A percentile compares a stretch with the other conserved stretches of the same genome.
phyloP scores from a whole-genome alignment of 192 early-diverging fungal genomes.

The Dissophora ornata region DNA sequence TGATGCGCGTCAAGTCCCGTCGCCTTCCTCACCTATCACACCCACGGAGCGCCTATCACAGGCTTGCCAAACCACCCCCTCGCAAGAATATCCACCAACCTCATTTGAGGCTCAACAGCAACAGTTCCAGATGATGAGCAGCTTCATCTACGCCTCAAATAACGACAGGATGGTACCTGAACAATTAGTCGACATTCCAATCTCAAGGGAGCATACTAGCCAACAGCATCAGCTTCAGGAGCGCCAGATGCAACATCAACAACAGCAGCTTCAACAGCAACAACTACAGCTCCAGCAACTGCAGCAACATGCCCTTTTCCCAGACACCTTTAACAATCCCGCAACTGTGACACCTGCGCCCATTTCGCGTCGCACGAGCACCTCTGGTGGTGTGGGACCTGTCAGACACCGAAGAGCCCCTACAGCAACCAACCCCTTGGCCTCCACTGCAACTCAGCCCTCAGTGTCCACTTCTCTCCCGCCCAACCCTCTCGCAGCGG shows the following conservation, averaged over 20 bases:
- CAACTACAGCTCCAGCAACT: constrained; percentile 51
- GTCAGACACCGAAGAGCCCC: constrained; percentile 43
- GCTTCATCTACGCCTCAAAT: constrained; percentile 37
- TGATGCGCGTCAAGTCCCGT: constrained; percentile 45
- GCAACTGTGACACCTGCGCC: constrained; percentile 9
- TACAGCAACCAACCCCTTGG: constrained; percentile 22
- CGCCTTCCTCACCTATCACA: constrained; percentile 40
- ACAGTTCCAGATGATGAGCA: constrained; percentile 48
- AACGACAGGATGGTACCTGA: constrained; percentile 47
- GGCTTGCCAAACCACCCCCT: constrained; percentile 32
- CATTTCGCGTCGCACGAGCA: constrained; percentile 29
- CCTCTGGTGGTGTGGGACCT: constrained; percentile 48
- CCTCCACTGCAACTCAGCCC: constrained; percentile 9
- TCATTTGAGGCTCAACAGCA: constrained; percentile 27
- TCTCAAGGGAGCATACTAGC: no score
- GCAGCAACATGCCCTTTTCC: constrained; percentile 46
- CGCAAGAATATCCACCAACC: constrained; percentile 22
- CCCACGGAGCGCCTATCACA: constrained; percentile 28
- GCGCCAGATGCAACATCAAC: constrained; percentile 41
- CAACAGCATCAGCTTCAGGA: constrained; percentile 29
- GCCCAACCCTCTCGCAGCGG: constrained; percentile 22
- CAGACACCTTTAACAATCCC: constrained; percentile 23
- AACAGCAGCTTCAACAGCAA: constrained; percentile 45
- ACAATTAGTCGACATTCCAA: constrained; percentile 39
- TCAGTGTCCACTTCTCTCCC: constrained; percentile 7